These are phyloP conservation scores for Alternaria angustiovoidea DNA, from an alignment of 2,329 filamentous ascomycete genomes.

Conservation along the genomic window DNA sequence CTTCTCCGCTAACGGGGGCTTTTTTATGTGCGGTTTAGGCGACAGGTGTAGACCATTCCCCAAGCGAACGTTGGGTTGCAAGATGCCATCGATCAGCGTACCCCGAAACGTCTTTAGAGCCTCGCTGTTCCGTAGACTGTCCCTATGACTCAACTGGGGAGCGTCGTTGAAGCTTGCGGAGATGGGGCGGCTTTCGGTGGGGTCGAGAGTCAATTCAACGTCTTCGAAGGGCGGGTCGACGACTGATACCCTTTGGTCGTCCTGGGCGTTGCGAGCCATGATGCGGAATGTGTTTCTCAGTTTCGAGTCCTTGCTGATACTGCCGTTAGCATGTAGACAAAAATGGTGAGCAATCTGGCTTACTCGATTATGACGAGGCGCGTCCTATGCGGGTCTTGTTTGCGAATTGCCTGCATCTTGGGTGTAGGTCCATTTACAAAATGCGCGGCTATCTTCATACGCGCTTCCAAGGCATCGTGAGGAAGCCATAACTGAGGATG, in stretches of 20 bases:
- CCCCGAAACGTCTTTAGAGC: constrained; percentile 28
- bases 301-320: constrained; percentile 12
- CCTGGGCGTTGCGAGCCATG: constrained; percentile 19
- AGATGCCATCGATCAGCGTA: constrained; percentile 25
- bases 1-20: constrained; percentile 1
- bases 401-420: constrained; percentile 13
- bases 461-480: constrained; percentile 24
- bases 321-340: background rate
- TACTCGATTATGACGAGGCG: constrained; percentile 26
- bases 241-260: constrained; percentile 13
- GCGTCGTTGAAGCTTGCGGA: constrained; percentile 9
- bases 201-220: constrained; percentile 12
- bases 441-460: constrained; percentile 24
- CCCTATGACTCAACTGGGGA: background rate
- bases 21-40: constrained; percentile 4
- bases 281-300: constrained; percentile 7
- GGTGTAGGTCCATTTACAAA: constrained; percentile 21
- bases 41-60: constrained; percentile 22
- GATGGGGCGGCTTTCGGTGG: constrained; percentile 1
- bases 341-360: background rate
- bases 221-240: constrained; percentile 16
- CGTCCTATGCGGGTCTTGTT: constrained; percentile 1
- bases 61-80: constrained; percentile 34
- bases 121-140: constrained; percentile 1
- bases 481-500: constrained; percentile 8